phyloP scores from a whole-genome alignment of 2,329 filamentous ascomycete genomes.

The Daldinia sp. region DNA sequence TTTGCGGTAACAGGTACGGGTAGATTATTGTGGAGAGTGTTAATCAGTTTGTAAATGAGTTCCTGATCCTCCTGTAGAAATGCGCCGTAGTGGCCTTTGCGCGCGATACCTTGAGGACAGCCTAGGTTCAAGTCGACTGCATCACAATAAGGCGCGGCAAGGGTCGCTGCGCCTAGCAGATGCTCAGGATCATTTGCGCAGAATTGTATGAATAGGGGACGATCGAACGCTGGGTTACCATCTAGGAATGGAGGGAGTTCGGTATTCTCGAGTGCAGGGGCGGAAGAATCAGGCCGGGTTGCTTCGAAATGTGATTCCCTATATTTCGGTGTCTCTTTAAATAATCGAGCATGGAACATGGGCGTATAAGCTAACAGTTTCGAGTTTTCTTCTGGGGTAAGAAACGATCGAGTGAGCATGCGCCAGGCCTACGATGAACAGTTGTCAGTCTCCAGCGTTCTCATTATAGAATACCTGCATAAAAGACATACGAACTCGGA shows the following conservation, averaged over 20 bases:
- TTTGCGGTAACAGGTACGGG: constrained; percentile 92
- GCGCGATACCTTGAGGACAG: constrained; percentile 95
- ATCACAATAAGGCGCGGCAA: constrained; percentile 89
- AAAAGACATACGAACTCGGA: constrained; percentile 85
- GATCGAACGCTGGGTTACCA: constrained; percentile 85
- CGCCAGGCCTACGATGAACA: constrained; percentile 83
- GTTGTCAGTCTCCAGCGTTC: constrained; percentile 22
- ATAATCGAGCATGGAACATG: constrained; percentile 95
- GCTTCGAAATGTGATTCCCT: constrained; percentile 86
- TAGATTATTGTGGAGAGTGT: constrained; percentile 82
- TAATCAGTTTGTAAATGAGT: constrained; percentile 84
- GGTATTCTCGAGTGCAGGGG: constrained; percentile 12
- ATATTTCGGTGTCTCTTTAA: constrained; percentile 80
- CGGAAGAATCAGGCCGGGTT: constrained; percentile 52
- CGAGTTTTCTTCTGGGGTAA: constrained; percentile 72
- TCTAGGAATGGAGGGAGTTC: constrained; percentile 73
- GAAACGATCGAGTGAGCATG: constrained; percentile 93
- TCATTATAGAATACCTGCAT: not conserved
- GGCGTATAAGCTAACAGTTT: constrained; percentile 89
- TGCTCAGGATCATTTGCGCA: constrained; percentile 90
- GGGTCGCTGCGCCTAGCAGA: constrained; percentile 80
- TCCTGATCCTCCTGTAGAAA: constrained; percentile 95
- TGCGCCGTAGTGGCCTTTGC: constrained; percentile 89
- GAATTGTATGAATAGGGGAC: constrained; percentile 95
- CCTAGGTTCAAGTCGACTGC: constrained; percentile 96